These are phyloP conservation scores for Ceratobasidium sp. DNA, from an alignment of 1,284 basidiomycete species.

Conservation along the genomic window DNA sequence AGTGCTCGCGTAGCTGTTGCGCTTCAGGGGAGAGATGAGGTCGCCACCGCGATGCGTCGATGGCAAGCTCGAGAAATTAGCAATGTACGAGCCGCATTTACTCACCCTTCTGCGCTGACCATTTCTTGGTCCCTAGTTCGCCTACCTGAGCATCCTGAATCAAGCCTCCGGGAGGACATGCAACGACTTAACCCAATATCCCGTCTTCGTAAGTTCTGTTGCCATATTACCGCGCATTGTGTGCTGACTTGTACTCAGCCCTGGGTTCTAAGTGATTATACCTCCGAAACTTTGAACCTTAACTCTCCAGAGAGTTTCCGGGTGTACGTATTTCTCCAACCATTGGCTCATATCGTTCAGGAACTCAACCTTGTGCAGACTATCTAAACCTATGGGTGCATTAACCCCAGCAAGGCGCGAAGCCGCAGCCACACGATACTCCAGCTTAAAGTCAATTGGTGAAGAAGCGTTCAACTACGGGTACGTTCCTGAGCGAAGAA, in stretches of 20 bases:
- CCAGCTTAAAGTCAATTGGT: conserved; percentile 79
- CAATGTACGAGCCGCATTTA: conserved; percentile 66
- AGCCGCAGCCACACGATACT: conserved; percentile 79
- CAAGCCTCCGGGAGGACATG: conserved; percentile 92
- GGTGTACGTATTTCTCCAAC: conserved; percentile 64
- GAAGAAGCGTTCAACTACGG: conserved; percentile 92
- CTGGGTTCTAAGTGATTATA: conserved; percentile 90
- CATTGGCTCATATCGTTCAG: not conserved
- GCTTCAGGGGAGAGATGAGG: conserved; percentile 64
- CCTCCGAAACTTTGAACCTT: conserved; percentile 78
- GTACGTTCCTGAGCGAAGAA: conserved; percentile 1
- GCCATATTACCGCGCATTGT: conserved; percentile 22
- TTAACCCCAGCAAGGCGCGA: conserved; percentile 77
- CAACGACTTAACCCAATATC: conserved; percentile 94
- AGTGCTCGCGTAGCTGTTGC: conserved; percentile 61
- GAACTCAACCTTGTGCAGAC: conserved; percentile 56
- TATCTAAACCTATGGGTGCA: conserved; percentile 92
- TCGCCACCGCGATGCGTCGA: conserved; percentile 74
- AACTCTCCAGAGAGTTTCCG: conserved; percentile 74
- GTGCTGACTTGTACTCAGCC: conserved; percentile 59
- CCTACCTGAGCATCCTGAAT: conserved; percentile 86
- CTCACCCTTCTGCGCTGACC: conserved; percentile 38
- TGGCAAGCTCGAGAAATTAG: conserved; percentile 92
- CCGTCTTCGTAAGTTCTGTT: conserved; percentile 79
- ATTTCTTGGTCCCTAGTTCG: conserved; percentile 66